Percentiles rank a stretch among this genome's conserved stretches.
Conservation (phyloP, 768 basidiomycete species). For the Lactifluus subvellereus region DNA sequence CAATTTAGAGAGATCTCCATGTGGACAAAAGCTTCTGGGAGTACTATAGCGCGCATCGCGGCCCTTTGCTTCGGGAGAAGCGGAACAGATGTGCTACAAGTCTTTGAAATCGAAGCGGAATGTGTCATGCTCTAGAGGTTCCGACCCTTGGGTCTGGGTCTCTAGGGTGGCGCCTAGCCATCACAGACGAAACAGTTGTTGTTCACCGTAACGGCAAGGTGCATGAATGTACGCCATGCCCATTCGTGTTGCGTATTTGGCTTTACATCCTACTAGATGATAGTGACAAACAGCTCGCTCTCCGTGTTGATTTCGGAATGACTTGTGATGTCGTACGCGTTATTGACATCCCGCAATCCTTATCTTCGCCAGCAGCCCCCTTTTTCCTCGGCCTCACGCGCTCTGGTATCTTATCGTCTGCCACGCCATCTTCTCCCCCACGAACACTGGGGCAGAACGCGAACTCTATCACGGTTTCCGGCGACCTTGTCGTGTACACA, state of each 20-base stretch:
- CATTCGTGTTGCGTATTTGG: background rate
- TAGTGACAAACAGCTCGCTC: background rate
- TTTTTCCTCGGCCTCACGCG: constrained; percentile 19
- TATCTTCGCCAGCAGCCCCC: background rate
- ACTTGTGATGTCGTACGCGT: constrained; percentile 10
- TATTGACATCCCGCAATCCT: background rate
- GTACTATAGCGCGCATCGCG: constrained; percentile 6
- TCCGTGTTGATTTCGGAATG: constrained; percentile 12
- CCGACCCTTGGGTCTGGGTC: constrained; percentile 13
- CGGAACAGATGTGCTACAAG: constrained; percentile 9
- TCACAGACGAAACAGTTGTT: constrained; percentile 11
- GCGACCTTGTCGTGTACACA: constrained; percentile 79
- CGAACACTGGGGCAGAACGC: constrained; percentile 44
- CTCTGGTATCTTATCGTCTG: constrained; percentile 9
- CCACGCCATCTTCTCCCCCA: background rate
- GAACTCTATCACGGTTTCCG: constrained; percentile 69
- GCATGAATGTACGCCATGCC: constrained; percentile 13
- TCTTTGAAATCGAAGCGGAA: constrained; percentile 8
- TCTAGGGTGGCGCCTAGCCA: constrained; percentile 31
- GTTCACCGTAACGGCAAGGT: constrained; percentile 19
- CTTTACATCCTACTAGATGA: constrained; percentile 8
- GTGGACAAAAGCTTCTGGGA: constrained; percentile 5
- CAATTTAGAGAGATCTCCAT: constrained; percentile 19
- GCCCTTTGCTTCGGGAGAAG: constrained; percentile 10
- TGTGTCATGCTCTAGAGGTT: background rate